phyloP scores from a whole-genome alignment of 2,329 filamentous ascomycete species.

The Cladosporium cucumerinum region DNA sequence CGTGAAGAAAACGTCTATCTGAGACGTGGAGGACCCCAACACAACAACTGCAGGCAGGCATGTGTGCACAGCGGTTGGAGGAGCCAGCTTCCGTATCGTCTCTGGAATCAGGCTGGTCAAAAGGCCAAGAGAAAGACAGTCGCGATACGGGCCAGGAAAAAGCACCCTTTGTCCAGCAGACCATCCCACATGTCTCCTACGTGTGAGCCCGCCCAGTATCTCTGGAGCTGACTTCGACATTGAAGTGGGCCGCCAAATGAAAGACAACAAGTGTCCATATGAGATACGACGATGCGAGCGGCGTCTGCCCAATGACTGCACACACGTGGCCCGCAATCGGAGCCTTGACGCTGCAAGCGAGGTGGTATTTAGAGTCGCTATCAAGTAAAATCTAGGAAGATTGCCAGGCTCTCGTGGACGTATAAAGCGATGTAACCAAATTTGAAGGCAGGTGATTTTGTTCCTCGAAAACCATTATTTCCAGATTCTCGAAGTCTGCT shows the following conservation, averaged over 20 bases:
- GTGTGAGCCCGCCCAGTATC: neutral
- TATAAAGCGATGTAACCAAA: neutral
- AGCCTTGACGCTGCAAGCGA: constrained; percentile 9
- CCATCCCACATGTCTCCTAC: neutral
- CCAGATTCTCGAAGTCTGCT: neutral
- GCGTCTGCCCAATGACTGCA: constrained; percentile 3
- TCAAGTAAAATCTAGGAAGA: neutral
- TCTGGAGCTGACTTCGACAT: neutral
- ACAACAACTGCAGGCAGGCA: neutral
- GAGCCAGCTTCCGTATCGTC: neutral
- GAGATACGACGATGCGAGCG: neutral
- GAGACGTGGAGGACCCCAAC: neutral
- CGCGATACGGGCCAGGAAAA: neutral
- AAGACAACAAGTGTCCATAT: constrained; percentile 4
- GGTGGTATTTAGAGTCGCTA: neutral
- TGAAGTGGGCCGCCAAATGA: neutral
- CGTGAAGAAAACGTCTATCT: neutral
- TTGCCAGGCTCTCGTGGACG: neutral
- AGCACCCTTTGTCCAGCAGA: neutral
- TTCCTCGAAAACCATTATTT: neutral
- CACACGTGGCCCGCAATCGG: constrained; percentile 5
- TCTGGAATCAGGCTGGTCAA: neutral
- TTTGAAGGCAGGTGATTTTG: neutral
- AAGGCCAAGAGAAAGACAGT: neutral
- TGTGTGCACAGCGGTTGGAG: neutral